A percentile compares a stretch with the other conserved stretches of the same genome.
Evolutionary conservation across 495 filamentous ascomycete species (phyloP).

Genomic region (Bathelium albidoporum): DNA sequence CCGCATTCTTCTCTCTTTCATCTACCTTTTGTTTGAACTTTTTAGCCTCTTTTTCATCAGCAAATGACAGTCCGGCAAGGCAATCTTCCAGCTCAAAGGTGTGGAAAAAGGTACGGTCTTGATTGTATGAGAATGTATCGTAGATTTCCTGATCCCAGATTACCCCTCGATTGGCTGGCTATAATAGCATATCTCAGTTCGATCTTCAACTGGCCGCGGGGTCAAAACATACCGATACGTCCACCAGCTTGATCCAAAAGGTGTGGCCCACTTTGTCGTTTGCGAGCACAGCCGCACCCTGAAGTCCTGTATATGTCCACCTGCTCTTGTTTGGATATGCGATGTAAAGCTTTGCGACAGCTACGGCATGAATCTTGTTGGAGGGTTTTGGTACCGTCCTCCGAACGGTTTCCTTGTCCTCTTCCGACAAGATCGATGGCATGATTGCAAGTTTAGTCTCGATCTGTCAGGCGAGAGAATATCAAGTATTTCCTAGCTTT

Average conservation of each 20-base stretch:
- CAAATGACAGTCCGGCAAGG: conserved; percentile 79
- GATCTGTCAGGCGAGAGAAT: neutral
- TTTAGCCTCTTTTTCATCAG: conserved; percentile 92
- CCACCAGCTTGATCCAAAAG: conserved; percentile 94
- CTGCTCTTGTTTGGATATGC: conserved; percentile 73
- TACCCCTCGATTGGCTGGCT: conserved; percentile 76
- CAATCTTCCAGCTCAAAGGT: conserved; percentile 91
- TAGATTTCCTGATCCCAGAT: conserved; percentile 99
- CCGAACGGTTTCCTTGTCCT: conserved; percentile 89
- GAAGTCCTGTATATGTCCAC: conserved; percentile 93
- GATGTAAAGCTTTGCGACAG: conserved; percentile 88
- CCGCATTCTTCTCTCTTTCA: conserved; percentile 85
- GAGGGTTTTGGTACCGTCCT: conserved; percentile 78
- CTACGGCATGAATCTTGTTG: conserved; percentile 92
- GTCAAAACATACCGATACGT: conserved; percentile 66
- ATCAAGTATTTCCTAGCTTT: too few species aligned
- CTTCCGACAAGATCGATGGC: conserved; percentile 80
- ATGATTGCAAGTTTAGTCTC: conserved; percentile 35
- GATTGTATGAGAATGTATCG: conserved; percentile 86
- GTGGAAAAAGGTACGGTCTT: conserved; percentile 94
- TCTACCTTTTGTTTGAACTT: conserved; percentile 91
- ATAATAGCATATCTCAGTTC: conserved; percentile 7
- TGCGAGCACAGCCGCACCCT: conserved; percentile 85
- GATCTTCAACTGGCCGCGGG: neutral
- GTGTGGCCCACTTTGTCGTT: conserved; percentile 92